phyloP scores from a whole-genome alignment of 306 rosid genomes.

The Cicer judaicum region DNA sequence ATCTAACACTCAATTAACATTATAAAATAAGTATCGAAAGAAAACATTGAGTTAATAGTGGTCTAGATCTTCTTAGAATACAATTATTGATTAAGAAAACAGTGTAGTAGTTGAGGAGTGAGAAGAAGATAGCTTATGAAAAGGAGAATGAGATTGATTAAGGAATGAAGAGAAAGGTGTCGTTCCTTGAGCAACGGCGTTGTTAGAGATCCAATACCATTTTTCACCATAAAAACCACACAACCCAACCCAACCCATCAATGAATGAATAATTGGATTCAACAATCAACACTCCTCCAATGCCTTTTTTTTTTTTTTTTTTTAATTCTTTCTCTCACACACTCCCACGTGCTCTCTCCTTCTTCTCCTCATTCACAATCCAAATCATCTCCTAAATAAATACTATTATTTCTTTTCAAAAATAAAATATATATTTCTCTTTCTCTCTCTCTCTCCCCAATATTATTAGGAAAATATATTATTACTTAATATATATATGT shows the following conservation, averaged over 20 bases:
- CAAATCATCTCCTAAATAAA: slow-evolving; percentile 31
- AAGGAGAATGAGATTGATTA: slow-evolving; percentile 31
- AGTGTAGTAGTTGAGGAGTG: slow-evolving; percentile 10
- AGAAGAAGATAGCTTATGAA: slow-evolving; percentile 42
- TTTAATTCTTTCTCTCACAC: slow-evolving; percentile 44
- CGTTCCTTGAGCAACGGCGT: slow-evolving; percentile 41
- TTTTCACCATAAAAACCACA: neutral
- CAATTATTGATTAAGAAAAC: slow-evolving; percentile 10
- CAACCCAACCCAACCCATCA: neutral
- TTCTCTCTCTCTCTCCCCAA: neutral
- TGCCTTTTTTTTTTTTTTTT: slow-evolving; percentile 31
- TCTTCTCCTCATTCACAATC: slow-evolving; percentile 15
- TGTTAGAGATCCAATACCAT: slow-evolving; percentile 49
- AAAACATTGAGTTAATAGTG: neutral
- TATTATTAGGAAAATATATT: neutral
- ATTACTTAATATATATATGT: no score
- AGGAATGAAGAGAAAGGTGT: slow-evolving; percentile 50
- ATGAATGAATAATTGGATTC: no score
- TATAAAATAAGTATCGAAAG: no score
- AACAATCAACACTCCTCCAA: neutral
- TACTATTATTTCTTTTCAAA: neutral
- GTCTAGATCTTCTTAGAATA: neutral
- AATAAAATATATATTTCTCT: neutral
- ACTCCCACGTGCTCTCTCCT: slow-evolving; percentile 53
- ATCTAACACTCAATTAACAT: no score